Evolutionary conservation across 2,329 filamentous ascomycete genomes (phyloP).

Genomic region (Clonostachys sp.): DNA sequence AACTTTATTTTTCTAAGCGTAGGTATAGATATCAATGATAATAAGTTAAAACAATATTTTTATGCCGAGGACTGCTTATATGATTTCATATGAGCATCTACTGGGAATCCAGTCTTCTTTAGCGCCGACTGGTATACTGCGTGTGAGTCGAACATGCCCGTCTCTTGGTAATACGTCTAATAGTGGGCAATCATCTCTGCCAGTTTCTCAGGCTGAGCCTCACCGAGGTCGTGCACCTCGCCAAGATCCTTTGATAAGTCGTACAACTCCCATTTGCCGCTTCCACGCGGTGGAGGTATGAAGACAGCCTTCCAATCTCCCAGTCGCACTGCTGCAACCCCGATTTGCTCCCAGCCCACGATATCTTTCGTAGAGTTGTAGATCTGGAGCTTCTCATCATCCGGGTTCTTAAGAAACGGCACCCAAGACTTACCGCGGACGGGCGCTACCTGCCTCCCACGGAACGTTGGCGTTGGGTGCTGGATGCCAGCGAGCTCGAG

Average conservation of each 20-base stretch:
- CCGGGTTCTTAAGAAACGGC: background rate
- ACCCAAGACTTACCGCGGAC: conserved; percentile 35
- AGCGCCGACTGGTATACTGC: no score
- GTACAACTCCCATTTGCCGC: conserved; percentile 54
- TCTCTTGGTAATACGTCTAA: background rate
- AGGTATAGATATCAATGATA: no score
- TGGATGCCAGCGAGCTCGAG: conserved; percentile 36
- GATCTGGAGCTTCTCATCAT: background rate
- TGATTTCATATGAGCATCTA: no score
- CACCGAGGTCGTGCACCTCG: conserved; percentile 21
- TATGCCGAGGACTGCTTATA: no score
- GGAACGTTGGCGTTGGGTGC: conserved; percentile 26
- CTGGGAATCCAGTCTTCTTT: no score
- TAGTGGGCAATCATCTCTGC: conserved; percentile 1
- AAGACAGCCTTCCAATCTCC: conserved; percentile 54
- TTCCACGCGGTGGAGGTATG: conserved; percentile 39
- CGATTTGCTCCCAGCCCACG: conserved; percentile 51
- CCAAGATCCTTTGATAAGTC: conserved; percentile 47
- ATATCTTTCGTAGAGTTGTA: conserved; percentile 31
- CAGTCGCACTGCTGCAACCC: conserved; percentile 44
- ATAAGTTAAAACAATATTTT: no score
- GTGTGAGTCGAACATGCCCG: background rate
- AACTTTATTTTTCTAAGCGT: no score
- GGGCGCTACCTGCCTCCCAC: conserved; percentile 39
- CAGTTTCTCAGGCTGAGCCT: background rate